These are phyloP conservation scores for Nakataea oryzae DNA, from an alignment of 2,329 filamentous ascomycete species.

Conservation along the genomic window DNA sequence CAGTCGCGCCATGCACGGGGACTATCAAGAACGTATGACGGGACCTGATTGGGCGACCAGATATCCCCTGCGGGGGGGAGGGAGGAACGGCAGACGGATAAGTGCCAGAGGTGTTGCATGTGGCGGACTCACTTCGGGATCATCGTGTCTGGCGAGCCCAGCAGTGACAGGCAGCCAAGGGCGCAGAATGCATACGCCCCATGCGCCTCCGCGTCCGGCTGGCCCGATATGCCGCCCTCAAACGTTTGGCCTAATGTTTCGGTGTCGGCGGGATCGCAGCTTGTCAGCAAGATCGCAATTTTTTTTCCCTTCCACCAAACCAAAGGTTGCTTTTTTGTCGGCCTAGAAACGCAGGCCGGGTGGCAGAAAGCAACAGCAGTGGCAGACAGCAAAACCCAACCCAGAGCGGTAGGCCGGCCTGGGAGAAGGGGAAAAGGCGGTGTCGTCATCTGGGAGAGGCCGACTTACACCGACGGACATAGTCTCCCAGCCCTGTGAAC, in stretches of 20 bases:
- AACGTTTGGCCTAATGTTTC: conserved; percentile 65
- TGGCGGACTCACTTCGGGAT: conserved; percentile 53
- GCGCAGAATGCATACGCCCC: conserved; percentile 96
- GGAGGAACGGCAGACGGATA: not conserved
- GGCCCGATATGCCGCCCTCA: conserved; percentile 84
- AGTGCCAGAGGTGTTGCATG: not conserved
- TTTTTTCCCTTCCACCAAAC: too few species aligned
- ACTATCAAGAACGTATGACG: not conserved
- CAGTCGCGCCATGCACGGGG: not conserved
- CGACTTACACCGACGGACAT: conserved; percentile 66
- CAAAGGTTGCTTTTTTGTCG: not conserved
- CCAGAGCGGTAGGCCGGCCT: too few species aligned
- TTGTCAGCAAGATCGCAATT: too few species aligned
- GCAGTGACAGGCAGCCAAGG: conserved; percentile 75
- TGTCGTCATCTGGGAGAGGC: conserved; percentile 5
- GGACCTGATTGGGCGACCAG: not conserved
- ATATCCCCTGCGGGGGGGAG: not conserved
- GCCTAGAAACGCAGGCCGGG: too few species aligned
- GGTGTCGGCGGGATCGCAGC: not conserved
- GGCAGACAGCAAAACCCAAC: not conserved
- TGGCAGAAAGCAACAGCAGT: not conserved
- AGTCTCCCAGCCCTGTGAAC: conserved; percentile 64
- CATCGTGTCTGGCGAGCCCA: conserved; percentile 66
- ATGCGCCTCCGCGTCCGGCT: conserved; percentile 83
- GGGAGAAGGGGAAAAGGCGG: not conserved